Conservation (phyloP, 495 filamentous ascomycete genomes). For the Podospora didyma region DNA sequence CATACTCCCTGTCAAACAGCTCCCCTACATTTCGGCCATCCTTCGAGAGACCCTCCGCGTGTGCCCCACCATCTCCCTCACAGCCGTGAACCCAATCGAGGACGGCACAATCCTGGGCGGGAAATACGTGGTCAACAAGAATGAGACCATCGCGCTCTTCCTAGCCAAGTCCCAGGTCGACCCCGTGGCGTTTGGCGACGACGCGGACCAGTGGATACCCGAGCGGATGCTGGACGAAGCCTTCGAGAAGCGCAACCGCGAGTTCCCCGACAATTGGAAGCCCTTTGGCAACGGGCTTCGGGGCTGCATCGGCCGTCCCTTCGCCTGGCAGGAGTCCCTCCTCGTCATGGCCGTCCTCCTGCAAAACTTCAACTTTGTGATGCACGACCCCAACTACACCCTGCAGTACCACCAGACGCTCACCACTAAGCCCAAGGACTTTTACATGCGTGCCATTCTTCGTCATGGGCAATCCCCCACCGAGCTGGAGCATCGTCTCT, state of each 20-base stretch:
- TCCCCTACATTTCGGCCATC: constrained; percentile 47
- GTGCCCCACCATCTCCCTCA: constrained; percentile 57
- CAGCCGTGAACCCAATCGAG: constrained; percentile 35
- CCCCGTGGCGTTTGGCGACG: constrained; percentile 49
- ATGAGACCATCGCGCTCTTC: constrained; percentile 47
- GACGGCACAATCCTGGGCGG: constrained; percentile 54
- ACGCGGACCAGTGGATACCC: constrained; percentile 53
- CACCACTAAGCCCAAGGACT: constrained; percentile 72
- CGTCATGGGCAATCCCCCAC: constrained; percentile 56
- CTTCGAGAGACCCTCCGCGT: constrained; percentile 71
- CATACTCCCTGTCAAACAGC: too few species aligned
- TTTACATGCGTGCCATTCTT: constrained; percentile 63
- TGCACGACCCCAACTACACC: constrained; percentile 56
- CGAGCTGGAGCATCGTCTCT: constrained; percentile 50
- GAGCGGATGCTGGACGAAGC: constrained; percentile 62
- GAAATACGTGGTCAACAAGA: constrained; percentile 60
- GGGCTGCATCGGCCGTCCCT: constrained; percentile 51
- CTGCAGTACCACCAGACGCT: constrained; percentile 67
- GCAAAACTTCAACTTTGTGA: constrained; percentile 58
- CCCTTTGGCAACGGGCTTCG: constrained; percentile 55
- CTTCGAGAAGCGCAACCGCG: constrained; percentile 51
- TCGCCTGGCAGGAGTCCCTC: constrained; percentile 61
- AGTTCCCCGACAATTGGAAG: constrained; percentile 52
- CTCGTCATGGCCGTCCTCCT: constrained; percentile 52
- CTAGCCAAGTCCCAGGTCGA: constrained; percentile 53